Conservation (phyloP, 1,284 basidiomycete genomes). For the Irpex sp. region DNA sequence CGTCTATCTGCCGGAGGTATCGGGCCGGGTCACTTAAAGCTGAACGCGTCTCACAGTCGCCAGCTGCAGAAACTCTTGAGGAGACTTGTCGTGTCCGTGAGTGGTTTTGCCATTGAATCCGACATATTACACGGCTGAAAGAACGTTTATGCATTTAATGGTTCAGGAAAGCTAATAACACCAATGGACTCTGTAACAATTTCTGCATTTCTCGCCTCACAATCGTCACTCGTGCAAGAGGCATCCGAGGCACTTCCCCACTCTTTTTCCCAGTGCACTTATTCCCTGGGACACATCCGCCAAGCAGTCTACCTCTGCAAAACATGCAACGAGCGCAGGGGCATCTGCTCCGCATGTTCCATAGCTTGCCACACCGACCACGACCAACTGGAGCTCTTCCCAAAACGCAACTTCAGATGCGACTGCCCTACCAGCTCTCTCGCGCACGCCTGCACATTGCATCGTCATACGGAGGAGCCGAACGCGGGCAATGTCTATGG, state of each 20-base stretch:
- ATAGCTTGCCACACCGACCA: slow-evolving; percentile 79
- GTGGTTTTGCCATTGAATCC: no score
- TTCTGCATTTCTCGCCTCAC: slow-evolving; percentile 44
- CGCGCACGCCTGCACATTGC: slow-evolving; percentile 58
- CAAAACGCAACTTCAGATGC: slow-evolving; percentile 75
- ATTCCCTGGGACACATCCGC: slow-evolving; percentile 51
- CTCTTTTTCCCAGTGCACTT: slow-evolving; percentile 71
- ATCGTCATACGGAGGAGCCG: slow-evolving; percentile 44
- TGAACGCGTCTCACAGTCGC: no score
- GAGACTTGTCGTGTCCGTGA: no score
- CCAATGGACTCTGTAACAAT: slow-evolving; percentile 20
- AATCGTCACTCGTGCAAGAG: slow-evolving; percentile 58
- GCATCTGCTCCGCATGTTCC: slow-evolving; percentile 76
- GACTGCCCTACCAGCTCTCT: slow-evolving; percentile 72
- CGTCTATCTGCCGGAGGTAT: no score
- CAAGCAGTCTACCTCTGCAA: slow-evolving; percentile 77
- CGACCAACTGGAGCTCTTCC: slow-evolving; percentile 80
- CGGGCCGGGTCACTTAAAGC: no score
- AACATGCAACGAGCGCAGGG: slow-evolving; percentile 55
- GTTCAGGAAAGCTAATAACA: neutral
- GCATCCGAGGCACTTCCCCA: slow-evolving; percentile 72
- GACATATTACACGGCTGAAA: no score
- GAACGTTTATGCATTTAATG: no score
- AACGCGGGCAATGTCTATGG: slow-evolving; percentile 59
- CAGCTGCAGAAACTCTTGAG: no score